These are phyloP conservation scores for Secale cereale DNA, from an alignment of 176 grass and related monocot genomes.

Conservation along the genomic window DNA sequence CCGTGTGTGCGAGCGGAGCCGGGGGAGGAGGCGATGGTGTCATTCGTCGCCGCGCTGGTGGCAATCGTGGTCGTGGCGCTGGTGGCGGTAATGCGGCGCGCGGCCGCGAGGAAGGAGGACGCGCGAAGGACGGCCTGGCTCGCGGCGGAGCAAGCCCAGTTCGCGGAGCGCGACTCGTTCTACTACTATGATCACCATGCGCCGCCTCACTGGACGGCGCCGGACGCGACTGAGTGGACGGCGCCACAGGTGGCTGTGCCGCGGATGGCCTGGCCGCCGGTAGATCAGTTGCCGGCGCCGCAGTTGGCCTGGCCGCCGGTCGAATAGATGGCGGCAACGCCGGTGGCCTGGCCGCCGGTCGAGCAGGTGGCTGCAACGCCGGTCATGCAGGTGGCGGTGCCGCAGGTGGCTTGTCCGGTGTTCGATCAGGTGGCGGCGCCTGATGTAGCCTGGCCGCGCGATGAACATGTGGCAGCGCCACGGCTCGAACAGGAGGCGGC, in stretches of 20 bases:
- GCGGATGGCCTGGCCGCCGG: background rate
- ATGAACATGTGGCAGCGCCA: background rate
- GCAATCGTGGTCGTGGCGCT: constrained; percentile 40
- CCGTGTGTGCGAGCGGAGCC: constrained; percentile 11
- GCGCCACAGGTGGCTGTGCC: background rate
- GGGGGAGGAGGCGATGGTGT: constrained; percentile 19
- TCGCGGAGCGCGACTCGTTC: constrained; percentile 36
- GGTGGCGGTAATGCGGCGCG: constrained; percentile 16
- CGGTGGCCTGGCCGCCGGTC: background rate
- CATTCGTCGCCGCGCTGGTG: background rate
- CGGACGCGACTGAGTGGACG: no score
- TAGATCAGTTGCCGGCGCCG: background rate
- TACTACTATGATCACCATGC: constrained; percentile 8
- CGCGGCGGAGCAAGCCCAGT: constrained; percentile 49
- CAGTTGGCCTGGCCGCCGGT: background rate
- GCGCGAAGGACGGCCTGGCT: constrained; percentile 48
- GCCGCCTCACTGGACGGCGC: constrained; percentile 1
- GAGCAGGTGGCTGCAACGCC: no score
- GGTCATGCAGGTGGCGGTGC: background rate
- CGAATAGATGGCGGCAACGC: background rate
- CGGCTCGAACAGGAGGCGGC: background rate
- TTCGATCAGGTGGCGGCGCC: background rate
- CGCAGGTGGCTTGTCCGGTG: background rate
- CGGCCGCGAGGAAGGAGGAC: constrained; percentile 52
- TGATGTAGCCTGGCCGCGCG: constrained; percentile 6